Percentiles rank a stretch among this genome's conserved stretches.
phyloP scores from a whole-genome alignment of 345 rosid species.

The Luvunga scandens region DNA sequence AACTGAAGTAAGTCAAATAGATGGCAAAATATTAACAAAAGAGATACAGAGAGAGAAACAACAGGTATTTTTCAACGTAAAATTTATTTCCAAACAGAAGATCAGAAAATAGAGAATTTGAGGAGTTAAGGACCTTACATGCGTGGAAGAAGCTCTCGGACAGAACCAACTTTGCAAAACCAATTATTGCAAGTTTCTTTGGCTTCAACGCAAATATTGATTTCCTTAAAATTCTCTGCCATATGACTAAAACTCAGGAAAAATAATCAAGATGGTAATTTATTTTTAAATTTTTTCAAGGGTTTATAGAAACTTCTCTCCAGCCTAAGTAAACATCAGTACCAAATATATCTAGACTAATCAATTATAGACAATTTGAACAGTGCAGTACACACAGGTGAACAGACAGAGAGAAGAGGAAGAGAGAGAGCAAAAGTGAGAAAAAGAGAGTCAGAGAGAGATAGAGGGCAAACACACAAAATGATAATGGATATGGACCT shows the following conservation, averaged over 20 bases:
- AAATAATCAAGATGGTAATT: background rate
- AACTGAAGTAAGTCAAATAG: constrained; percentile 41
- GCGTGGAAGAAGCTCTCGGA: constrained; percentile 90
- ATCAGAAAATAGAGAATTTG: constrained; percentile 4
- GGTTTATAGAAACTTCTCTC: background rate
- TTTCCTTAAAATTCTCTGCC: constrained; percentile 69
- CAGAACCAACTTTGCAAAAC: constrained; percentile 83
- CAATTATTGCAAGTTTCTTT: constrained; percentile 94
- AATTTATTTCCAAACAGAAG: background rate
- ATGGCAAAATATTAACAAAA: constrained; percentile 10
- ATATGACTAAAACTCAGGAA: constrained; percentile 21
- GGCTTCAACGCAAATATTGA: constrained; percentile 62
- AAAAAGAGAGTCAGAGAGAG: too few relatives aligned
- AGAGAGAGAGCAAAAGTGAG: background rate
- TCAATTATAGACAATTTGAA: background rate
- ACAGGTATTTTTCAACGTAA: background rate
- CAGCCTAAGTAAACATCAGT: background rate
- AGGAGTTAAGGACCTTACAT: constrained; percentile 47
- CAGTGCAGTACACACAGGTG: background rate
- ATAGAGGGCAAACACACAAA: background rate
- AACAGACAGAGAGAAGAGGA: background rate
- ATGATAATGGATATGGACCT: constrained; percentile 37
- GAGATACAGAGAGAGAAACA: constrained; percentile 8
- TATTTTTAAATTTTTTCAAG: background rate
- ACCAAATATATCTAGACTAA: background rate